Conservation (phyloP, 768 basidiomycete species). For the Xerocomus spinulosus region DNA sequence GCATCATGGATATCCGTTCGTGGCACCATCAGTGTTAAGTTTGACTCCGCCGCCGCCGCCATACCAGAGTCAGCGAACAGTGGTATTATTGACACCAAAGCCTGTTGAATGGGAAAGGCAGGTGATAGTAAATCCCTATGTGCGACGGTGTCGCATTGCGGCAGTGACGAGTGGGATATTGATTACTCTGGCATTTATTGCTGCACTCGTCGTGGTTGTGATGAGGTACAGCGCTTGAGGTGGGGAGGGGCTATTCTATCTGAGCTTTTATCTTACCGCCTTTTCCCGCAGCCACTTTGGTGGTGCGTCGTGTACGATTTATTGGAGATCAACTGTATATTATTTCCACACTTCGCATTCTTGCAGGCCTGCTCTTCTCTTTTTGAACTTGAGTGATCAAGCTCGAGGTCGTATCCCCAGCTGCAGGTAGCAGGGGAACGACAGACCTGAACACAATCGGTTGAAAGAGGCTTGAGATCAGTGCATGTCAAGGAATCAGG, state of each 20-base stretch:
- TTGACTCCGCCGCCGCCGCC: conserved; percentile 26
- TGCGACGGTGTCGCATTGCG: conserved; percentile 50
- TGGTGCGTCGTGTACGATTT: conserved; percentile 1
- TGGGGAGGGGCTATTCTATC: not conserved
- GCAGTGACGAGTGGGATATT: conserved; percentile 54
- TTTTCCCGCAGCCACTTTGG: not conserved
- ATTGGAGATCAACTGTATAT: conserved; percentile 3
- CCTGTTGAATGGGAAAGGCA: conserved; percentile 6
- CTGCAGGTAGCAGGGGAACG: not conserved
- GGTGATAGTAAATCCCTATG: conserved; percentile 34
- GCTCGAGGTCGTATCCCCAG: too few species aligned
- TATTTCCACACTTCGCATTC: conserved; percentile 3
- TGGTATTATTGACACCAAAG: conserved; percentile 18
- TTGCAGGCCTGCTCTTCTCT: not conserved
- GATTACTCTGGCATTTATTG: conserved; percentile 47
- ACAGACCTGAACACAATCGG: too few species aligned
- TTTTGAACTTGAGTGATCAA: not conserved
- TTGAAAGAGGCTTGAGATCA: too few species aligned
- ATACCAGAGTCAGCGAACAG: conserved; percentile 19
- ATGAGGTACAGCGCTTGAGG: not conserved
- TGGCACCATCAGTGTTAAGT: conserved; percentile 44
- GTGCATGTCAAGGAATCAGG: too few species aligned
- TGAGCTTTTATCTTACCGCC: not conserved
- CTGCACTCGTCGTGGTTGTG: conserved; percentile 39
- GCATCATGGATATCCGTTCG: conserved; percentile 54